A percentile compares a stretch with the other conserved stretches of the same genome.
Evolutionary conservation across 2,329 filamentous ascomycete species (phyloP).

Genomic region (Aspergillus pseudonomiae): DNA sequence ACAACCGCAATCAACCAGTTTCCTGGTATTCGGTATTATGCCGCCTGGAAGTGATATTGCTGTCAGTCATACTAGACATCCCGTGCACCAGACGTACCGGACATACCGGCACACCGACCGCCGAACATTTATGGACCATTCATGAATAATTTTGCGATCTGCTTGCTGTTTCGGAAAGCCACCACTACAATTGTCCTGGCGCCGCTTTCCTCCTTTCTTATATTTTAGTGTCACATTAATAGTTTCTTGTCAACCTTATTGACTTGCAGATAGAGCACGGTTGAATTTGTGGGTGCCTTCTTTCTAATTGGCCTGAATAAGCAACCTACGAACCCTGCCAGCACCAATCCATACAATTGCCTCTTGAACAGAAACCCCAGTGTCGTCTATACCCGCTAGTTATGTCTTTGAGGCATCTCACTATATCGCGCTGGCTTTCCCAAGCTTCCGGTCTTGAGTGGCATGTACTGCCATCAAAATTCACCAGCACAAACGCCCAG

Average conservation of each 20-base stretch:
- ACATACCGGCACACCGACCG: constrained; percentile 7
- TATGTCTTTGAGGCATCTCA: constrained; percentile 17
- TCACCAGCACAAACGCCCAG: constrained; percentile 1
- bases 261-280: background rate
- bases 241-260: background rate
- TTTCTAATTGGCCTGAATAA: background rate
- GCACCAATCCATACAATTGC: background rate
- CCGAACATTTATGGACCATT: background rate
- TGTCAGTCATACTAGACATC: background rate
- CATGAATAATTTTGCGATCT: background rate
- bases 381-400: background rate
- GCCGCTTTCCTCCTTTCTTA: background rate
- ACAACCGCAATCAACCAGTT: background rate
- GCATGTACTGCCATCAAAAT: constrained; percentile 9
- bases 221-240: background rate
- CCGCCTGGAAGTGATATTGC: background rate
- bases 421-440: constrained; percentile 27
- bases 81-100: background rate
- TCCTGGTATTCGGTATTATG: background rate
- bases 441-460: constrained; percentile 20
- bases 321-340: background rate
- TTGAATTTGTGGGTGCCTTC: background rate
- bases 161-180: background rate
- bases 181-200: background rate
- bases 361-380: background rate